Percentiles rank a stretch among this genome's conserved stretches.
These are phyloP conservation scores for Fraxinus xanthoxyloides DNA, from an alignment of 305 asterid species.

Conservation along the genomic window DNA sequence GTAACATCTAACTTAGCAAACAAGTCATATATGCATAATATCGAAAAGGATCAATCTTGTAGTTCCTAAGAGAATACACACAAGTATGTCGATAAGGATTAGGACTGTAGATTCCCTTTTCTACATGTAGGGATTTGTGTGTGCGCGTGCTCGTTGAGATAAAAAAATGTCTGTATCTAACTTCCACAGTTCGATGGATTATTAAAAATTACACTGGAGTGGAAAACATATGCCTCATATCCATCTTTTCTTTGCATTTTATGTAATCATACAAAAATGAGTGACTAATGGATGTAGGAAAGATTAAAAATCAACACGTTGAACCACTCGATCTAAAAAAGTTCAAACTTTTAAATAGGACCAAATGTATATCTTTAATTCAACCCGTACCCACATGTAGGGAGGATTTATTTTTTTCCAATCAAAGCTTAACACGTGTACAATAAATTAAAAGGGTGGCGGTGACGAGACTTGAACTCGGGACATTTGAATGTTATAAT, in stretches of 20 bases:
- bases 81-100: background rate
- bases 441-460: background rate
- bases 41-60: background rate
- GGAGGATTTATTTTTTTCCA: background rate
- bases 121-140: background rate
- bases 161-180: background rate
- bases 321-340: background rate
- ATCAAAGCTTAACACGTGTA: background rate
- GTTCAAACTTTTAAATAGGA: background rate
- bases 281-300: background rate
- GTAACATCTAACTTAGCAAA: background rate
- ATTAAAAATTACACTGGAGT: background rate
- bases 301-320: background rate
- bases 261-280: slow-evolving; percentile 36
- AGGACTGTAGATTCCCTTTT: background rate
- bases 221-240: background rate
- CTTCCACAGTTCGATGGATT: background rate
- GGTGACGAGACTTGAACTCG: background rate
- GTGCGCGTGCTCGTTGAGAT: background rate
- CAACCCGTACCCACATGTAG: background rate
- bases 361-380: background rate
- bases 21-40: background rate
- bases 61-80: background rate
- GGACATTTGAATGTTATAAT: background rate
- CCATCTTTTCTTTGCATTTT: background rate